These are phyloP conservation scores for Paramecium pentaurelia DNA, from an alignment of 73 alveolate species.

Conservation along the genomic window DNA sequence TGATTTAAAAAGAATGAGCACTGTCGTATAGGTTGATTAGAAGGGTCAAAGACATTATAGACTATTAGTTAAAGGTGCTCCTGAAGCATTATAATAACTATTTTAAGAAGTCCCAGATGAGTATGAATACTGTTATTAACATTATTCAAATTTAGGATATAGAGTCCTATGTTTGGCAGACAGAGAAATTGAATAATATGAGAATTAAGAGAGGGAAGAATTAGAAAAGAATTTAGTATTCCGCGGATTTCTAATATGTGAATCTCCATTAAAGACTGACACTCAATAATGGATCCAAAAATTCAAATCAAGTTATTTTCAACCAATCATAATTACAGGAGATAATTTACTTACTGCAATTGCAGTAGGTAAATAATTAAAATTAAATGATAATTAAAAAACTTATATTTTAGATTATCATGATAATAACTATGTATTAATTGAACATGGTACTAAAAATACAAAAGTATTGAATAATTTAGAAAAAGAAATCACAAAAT, in stretches of 20 bases:
- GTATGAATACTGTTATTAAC: conserved; percentile 69
- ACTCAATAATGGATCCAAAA: conserved; percentile 78
- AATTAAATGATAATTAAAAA: conserved; percentile 63
- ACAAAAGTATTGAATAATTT: not conserved
- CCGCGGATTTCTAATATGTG: conserved; percentile 90
- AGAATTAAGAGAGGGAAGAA: conserved; percentile 80
- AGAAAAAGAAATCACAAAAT: not conserved
- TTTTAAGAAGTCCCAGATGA: conserved; percentile 74
- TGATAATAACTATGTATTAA: conserved; percentile 66
- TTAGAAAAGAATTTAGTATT: conserved; percentile 86
- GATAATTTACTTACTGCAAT: conserved; percentile 95
- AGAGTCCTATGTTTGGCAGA: conserved; percentile 94
- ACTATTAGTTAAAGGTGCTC: conserved; percentile 95
- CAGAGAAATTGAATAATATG: conserved; percentile 64
- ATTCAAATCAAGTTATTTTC: conserved; percentile 71
- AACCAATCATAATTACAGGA: conserved; percentile 92
- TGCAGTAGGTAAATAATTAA: conserved; percentile 79
- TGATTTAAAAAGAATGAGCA: conserved; percentile 91
- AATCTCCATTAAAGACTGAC: conserved; percentile 90
- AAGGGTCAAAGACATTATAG: conserved; percentile 66
- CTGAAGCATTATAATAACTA: conserved; percentile 81
- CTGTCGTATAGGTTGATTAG: conserved; percentile 76
- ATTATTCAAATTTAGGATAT: conserved; percentile 84
- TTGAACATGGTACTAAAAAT: not conserved
- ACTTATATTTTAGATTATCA: conserved; percentile 50